Evolutionary conservation across 116 monocot species (phyloP).

Genomic region (Papilionanthe hybrid): DNA sequence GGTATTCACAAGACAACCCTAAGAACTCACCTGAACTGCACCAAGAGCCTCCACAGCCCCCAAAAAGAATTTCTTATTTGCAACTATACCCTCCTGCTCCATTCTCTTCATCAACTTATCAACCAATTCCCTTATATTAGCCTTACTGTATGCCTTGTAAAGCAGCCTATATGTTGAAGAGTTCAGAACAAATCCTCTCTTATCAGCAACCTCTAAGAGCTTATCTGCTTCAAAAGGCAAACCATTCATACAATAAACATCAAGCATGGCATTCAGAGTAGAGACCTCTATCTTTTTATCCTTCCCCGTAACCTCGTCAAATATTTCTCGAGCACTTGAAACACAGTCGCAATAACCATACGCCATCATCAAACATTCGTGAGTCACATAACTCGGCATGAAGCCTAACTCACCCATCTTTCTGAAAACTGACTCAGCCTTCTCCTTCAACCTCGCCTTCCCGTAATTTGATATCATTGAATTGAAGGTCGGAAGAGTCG

Average conservation of each 20-base stretch:
- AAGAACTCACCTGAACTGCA: slow-evolving; percentile 20
- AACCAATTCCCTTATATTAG: slow-evolving; percentile 60
- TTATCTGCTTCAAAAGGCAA: slow-evolving; percentile 67
- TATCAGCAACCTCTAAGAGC: slow-evolving; percentile 43
- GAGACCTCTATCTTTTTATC: slow-evolving; percentile 52
- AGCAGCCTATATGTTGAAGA: slow-evolving; percentile 79
- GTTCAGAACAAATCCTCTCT: slow-evolving; percentile 44
- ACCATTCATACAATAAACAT: slow-evolving; percentile 76
- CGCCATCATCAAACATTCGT: slow-evolving; percentile 62
- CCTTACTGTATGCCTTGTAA: slow-evolving; percentile 84
- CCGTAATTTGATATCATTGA: slow-evolving; percentile 93
- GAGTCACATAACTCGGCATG: slow-evolving; percentile 67
- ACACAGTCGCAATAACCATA: slow-evolving; percentile 91
- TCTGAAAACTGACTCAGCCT: slow-evolving; percentile 55
- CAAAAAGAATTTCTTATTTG: slow-evolving; percentile 86
- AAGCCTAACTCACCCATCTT: slow-evolving; percentile 65
- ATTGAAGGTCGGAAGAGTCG: slow-evolving; percentile 80
- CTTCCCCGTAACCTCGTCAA: slow-evolving; percentile 59
- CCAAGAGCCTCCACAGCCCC: slow-evolving; percentile 67
- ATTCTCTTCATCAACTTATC: slow-evolving; percentile 62
- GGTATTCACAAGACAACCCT: not conserved
- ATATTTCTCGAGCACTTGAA: slow-evolving; percentile 63
- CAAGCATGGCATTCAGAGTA: slow-evolving; percentile 88
- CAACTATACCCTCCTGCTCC: slow-evolving; percentile 73
- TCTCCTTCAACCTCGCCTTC: slow-evolving; percentile 74